Base-by-base conservation (phyloP, 2,329 filamentous ascomycete species). In the Pseudogymnoascus sp. region DNA sequence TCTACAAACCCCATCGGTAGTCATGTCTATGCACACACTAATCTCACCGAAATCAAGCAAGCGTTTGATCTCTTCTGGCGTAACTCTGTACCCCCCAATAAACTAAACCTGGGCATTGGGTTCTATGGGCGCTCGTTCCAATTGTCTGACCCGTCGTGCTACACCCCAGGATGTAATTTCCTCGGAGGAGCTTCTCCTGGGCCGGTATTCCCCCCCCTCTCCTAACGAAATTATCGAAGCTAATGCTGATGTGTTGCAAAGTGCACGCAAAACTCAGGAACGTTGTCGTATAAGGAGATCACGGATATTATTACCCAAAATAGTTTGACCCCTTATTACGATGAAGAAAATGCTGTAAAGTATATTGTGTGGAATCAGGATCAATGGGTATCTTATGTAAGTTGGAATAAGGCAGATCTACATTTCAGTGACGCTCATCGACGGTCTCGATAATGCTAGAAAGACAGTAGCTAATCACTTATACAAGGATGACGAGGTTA, bases 281-380 rank as follows among this genome's bases (percentile, higher is more conserved):
- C 75, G 1, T 68, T 79, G 1, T 68, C 68, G 7, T 65, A 71
- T 19, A 66, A 62, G 10, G 78, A 79, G 63, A 79, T 81, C 26
- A 63, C 70, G 8, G 65, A 70, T 0, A 64, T 77, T 38, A 72
- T 68, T 60, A 64, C 61, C 2, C 22, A 67, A 6, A 66, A 68
- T 4, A 65, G 61, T 7, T 60, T 69, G 7, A 68, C 50, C 3
- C 69, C 72, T 22, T 43, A 43, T 22, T 43, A 43, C 8, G 40
- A 43, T 22, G 66, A 73, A 50, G 64, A 68, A 2, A 68, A 69
- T 10, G 71, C 62, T 0, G 73, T 76, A 26, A 75, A 76, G 63
- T 72, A 70, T 10, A 60, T 77, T n/a, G 71, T 71, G 0, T 77
- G 68, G 62, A 71, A 73, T 61, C 66, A 63, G 1, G 67, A 77